phyloP scores from a whole-genome alignment of 2,329 filamentous ascomycete genomes.

The Dryadomyces sulphureus region DNA sequence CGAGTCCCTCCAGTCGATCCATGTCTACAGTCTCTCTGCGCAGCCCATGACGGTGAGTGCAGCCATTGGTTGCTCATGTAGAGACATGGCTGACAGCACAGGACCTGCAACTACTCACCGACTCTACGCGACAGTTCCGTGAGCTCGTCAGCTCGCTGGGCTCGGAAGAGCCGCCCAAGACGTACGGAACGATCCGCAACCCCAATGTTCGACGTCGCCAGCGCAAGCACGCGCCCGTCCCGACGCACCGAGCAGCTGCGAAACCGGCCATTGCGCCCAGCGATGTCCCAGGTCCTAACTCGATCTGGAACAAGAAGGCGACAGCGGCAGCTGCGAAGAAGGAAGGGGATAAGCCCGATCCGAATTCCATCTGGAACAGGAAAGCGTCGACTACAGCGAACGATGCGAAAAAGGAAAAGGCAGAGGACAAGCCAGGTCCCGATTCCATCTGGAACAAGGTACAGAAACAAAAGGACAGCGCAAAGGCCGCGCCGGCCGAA shows the following conservation, averaged over 20 bases:
- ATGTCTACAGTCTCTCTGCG: conserved; percentile 74
- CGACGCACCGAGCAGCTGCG: conserved; percentile 12
- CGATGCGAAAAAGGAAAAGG: no score
- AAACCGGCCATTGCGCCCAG: conserved; percentile 9
- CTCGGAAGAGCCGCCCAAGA: conserved; percentile 39
- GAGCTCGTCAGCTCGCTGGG: conserved; percentile 42
- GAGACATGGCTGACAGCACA: conserved; percentile 8
- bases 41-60: conserved; percentile 45
- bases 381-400: no score
- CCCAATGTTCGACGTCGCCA: conserved; percentile 42
- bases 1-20: conserved; percentile 59
- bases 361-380: conserved; percentile 4
- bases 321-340: conserved; percentile 7
- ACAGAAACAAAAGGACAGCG: conserved; percentile 8
- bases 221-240: conserved; percentile 17
- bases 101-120: conserved; percentile 56
- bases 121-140: conserved; percentile 50
- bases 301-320: conserved; percentile 7
- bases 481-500: conserved; percentile 14
- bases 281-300: conserved; percentile 6
- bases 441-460: conserved; percentile 3
- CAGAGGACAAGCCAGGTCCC: conserved; percentile 12
- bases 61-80: not conserved
- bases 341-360: conserved; percentile 9
- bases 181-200: conserved; percentile 65